These are phyloP conservation scores for Debaryomyces hansenii DNA, from an alignment of 805 yeast species.

Conservation along the genomic window DNA sequence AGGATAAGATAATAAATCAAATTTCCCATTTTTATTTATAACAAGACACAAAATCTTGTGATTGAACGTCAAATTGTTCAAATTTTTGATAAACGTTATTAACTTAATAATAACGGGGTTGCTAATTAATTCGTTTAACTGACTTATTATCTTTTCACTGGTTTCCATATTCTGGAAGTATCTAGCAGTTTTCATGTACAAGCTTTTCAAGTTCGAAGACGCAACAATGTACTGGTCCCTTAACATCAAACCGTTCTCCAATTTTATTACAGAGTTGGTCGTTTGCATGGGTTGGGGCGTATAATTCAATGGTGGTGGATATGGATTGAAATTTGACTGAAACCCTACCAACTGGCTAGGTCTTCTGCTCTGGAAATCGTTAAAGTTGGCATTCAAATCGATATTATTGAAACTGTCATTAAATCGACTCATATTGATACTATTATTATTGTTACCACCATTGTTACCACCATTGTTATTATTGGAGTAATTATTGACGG, in stretches of 20 bases:
- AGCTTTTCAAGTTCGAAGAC: constrained; percentile 52
- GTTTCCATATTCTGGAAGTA: constrained; percentile 49
- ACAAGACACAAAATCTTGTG: constrained; percentile 49
- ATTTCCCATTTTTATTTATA: constrained; percentile 61
- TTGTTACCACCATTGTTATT: constrained; percentile 13
- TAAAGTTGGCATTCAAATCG: constrained; percentile 32
- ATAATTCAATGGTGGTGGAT: constrained; percentile 5
- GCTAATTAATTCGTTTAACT: constrained; percentile 25
- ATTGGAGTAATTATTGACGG: constrained; percentile 26
- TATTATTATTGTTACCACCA: constrained; percentile 12
- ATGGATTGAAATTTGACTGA: constrained; percentile 4
- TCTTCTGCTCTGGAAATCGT: constrained; percentile 42
- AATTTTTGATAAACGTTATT: constrained; percentile 37
- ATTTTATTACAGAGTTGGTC: constrained; percentile 23
- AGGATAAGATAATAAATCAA: constrained; percentile 70
- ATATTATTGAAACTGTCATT: constrained; percentile 30
- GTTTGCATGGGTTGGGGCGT: not conserved
- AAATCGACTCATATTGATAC: constrained; percentile 24
- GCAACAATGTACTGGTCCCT: constrained; percentile 58
- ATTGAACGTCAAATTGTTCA: constrained; percentile 41
- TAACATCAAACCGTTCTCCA: constrained; percentile 65
- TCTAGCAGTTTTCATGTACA: constrained; percentile 47
- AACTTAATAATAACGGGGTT: constrained; percentile 29
- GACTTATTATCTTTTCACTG: constrained; percentile 23
- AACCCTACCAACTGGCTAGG: constrained; percentile 43